Percentiles rank a stretch among this genome's conserved stretches.
These are phyloP conservation scores for Populus hybrid DNA, from an alignment of 441 rosid genomes.

Conservation along the genomic window DNA sequence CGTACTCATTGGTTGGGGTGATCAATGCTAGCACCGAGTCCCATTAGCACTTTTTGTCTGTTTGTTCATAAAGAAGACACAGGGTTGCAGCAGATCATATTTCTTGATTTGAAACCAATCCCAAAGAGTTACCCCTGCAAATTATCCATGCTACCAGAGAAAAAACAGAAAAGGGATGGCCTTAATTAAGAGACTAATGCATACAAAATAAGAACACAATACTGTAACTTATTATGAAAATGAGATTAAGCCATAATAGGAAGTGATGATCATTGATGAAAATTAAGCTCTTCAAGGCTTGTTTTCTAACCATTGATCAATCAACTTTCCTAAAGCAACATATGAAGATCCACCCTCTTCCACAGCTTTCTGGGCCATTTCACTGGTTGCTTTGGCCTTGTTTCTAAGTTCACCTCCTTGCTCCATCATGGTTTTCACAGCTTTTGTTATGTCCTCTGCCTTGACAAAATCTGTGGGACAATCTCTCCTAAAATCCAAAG, in stretches of 20 bases:
- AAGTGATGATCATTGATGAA: background rate
- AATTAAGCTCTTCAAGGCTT: background rate
- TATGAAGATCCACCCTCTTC: background rate
- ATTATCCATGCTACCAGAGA: too few species aligned
- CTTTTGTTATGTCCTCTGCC: background rate
- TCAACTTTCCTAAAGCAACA: background rate
- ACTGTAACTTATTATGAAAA: background rate
- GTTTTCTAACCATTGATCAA: background rate
- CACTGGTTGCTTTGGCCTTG: background rate
- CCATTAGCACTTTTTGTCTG: too few species aligned
- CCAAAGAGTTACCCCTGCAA: too few species aligned
- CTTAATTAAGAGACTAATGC: too few species aligned
- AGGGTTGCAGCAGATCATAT: too few species aligned
- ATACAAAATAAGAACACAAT: too few species aligned
- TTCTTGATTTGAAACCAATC: too few species aligned
- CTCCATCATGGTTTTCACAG: background rate
- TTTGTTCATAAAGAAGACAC: too few species aligned
- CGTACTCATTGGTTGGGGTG: too few species aligned
- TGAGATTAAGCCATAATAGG: background rate
- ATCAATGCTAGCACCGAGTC: too few species aligned
- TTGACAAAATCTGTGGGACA: background rate
- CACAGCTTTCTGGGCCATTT: background rate
- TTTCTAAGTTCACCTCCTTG: background rate
- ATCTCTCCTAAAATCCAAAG: background rate
- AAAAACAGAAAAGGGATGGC: too few species aligned